Conservation (phyloP, 805 yeast species). For the Candida ulmi region DNA sequence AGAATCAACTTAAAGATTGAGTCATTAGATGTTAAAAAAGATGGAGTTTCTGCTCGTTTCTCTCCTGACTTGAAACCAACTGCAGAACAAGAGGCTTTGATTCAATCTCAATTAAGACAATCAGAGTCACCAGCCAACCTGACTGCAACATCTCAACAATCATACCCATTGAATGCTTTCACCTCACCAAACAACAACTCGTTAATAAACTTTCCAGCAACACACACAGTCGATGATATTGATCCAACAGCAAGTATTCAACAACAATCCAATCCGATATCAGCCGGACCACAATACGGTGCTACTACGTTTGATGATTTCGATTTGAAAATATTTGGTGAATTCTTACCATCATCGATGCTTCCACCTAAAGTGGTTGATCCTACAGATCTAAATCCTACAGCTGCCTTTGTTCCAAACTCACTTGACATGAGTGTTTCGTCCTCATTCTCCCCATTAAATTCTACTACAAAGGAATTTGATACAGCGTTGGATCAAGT, state of each 20-base stretch:
- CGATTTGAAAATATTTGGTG: constrained; percentile 78
- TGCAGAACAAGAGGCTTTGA: background rate
- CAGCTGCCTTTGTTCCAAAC: too few species aligned
- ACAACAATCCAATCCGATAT: background rate
- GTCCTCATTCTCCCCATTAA: background rate
- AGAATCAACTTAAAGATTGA: constrained; percentile 54
- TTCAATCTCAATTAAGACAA: background rate
- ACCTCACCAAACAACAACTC: constrained; percentile 12
- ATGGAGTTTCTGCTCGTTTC: constrained; percentile 1
- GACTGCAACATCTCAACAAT: background rate
- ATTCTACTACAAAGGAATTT: background rate
- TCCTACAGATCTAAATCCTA: background rate
- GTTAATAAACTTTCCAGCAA: constrained; percentile 10
- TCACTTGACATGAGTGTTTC: too few species aligned
- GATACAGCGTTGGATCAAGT: background rate
- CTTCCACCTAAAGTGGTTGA: constrained; percentile 23
- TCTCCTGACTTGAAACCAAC: background rate
- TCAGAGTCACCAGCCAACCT: background rate
- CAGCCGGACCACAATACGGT: background rate
- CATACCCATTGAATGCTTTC: constrained; percentile 9
- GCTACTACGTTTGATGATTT: constrained; percentile 51
- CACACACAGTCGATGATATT: constrained; percentile 8
- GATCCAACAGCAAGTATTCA: constrained; percentile 21
- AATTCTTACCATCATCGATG: constrained; percentile 79
- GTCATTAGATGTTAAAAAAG: constrained; percentile 7